phyloP scores from a whole-genome alignment of 345 rosid species.

The Bretschneidera sinensis region DNA sequence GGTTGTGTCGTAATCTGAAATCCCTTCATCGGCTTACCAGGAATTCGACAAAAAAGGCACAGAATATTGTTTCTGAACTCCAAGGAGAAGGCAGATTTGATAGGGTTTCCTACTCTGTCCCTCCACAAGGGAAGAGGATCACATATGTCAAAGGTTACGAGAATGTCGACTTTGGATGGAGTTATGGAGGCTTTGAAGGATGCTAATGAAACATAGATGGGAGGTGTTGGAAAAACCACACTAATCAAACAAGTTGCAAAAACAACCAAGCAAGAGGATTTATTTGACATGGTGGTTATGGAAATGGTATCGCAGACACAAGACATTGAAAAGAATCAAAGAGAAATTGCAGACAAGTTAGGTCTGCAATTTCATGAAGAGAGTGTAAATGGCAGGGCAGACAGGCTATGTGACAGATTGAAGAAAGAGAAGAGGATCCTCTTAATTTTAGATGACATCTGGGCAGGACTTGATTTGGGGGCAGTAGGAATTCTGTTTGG shows the following conservation, averaged over 20 bases:
- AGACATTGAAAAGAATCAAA: background rate
- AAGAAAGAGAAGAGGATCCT: no score
- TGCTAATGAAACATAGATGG: background rate
- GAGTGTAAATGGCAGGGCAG: no score
- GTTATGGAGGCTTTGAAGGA: no score
- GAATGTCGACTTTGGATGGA: background rate
- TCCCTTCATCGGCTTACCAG: background rate
- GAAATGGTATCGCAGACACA: background rate
- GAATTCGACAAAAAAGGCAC: background rate
- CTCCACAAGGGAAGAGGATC: background rate
- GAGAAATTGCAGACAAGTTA: slow-evolving; percentile 12
- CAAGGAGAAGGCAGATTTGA: background rate
- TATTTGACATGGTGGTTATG: no score
- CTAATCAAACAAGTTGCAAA: no score
- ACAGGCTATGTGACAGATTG: no score
- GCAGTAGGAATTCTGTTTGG: slow-evolving; percentile 24
- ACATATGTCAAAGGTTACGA: slow-evolving; percentile 9
- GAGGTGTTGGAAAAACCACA: background rate
- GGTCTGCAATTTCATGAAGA: no score
- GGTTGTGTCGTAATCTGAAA: slow-evolving; percentile 9
- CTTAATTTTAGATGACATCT: slow-evolving; percentile 36
- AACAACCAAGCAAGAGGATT: background rate
- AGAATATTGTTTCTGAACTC: slow-evolving; percentile 3
- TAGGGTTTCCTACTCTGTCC: background rate
- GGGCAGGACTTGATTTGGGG: slow-evolving; percentile 18